These are phyloP conservation scores for Davidsoniella australis DNA, from an alignment of 2,329 filamentous ascomycete genomes.

Conservation along the genomic window DNA sequence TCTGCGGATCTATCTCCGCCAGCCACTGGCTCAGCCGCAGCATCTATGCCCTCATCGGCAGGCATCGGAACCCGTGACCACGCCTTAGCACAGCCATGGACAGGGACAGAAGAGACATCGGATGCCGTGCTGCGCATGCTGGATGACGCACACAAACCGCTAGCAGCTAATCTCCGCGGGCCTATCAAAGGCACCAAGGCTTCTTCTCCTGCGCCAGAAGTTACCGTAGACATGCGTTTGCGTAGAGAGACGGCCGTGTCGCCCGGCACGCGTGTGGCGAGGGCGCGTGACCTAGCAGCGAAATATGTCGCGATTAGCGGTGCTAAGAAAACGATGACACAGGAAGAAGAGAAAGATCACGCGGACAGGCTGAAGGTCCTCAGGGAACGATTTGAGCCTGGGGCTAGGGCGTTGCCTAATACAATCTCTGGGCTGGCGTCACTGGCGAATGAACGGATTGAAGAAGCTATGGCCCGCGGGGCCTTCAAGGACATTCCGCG, in stretches of 20 bases:
- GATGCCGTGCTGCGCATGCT: constrained; percentile 76
- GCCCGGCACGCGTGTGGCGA: constrained; percentile 31
- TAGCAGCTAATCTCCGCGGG: too few relatives aligned
- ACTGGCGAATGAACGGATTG: constrained; percentile 75
- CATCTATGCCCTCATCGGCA: constrained; percentile 33
- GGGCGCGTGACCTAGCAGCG: constrained; percentile 39
- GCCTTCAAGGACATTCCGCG: constrained; percentile 74
- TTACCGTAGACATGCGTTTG: constrained; percentile 33
- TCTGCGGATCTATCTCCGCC: constrained; percentile 31
- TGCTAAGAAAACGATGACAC: constrained; percentile 19
- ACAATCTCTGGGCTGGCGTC: constrained; percentile 63
- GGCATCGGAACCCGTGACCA: constrained; percentile 51
- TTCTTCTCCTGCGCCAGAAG: constrained; percentile 14
- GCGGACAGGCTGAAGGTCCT: constrained; percentile 57
- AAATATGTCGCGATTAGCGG: constrained; percentile 28
- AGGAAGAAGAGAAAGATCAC: constrained; percentile 52
- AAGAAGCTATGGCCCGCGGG: constrained; percentile 80
- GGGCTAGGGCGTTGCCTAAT: constrained; percentile 55
- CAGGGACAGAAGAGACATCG: constrained; percentile 53
- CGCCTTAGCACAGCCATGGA: constrained; percentile 57
- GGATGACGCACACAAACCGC: constrained; percentile 44
- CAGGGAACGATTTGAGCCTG: constrained; percentile 62
- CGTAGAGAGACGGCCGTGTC: constrained; percentile 23
- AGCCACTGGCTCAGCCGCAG: neutral
- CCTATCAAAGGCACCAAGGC: constrained; percentile 20